phyloP scores from a whole-genome alignment of 2,329 filamentous ascomycete genomes.

The Aspergillus clavatus region DNA sequence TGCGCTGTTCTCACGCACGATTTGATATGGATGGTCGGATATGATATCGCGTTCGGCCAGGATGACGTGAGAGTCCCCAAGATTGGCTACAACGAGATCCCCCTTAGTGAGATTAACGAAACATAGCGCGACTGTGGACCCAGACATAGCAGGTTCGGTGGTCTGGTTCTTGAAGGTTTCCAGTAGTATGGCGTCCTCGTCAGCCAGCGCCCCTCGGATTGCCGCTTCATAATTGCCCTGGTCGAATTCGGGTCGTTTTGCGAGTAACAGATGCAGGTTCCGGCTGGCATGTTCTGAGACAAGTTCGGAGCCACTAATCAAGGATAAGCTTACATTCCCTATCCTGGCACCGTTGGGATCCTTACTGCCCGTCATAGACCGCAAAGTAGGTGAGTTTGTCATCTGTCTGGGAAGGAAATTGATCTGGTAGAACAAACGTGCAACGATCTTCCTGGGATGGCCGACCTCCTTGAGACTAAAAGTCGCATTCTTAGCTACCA shows the following conservation, averaged over 20 bases:
- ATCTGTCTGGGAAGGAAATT: conserved; percentile 25
- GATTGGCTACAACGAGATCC: conserved; percentile 29
- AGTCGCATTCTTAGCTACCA: too few species aligned
- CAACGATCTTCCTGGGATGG: conserved; percentile 30
- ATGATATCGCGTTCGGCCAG: conserved; percentile 28
- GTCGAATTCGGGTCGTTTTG: conserved; percentile 27
- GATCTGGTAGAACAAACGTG: conserved; percentile 24
- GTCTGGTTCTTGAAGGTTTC: conserved; percentile 23
- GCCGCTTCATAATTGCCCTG: conserved; percentile 26
- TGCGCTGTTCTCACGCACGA: conserved; percentile 13
- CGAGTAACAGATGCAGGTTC: conserved; percentile 23
- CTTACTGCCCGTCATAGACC: conserved; percentile 36
- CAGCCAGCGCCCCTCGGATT: conserved; percentile 26
- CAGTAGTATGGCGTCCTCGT: conserved; percentile 28
- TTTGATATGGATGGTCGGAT: conserved; percentile 23
- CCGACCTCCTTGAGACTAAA: conserved; percentile 28
- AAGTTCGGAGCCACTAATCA: conserved; percentile 25
- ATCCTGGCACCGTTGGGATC: background rate
- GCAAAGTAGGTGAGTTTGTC: conserved; percentile 31
- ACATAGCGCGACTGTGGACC: conserved; percentile 33
- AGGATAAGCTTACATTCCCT: background rate
- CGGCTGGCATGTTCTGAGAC: conserved; percentile 31
- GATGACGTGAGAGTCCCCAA: conserved; percentile 35
- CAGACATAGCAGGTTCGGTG: conserved; percentile 25
- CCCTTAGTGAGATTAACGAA: conserved; percentile 30